A percentile compares a stretch with the other conserved stretches of the same genome.
Conservation (phyloP, 306 rosid species). For the Benincasa hispida region DNA sequence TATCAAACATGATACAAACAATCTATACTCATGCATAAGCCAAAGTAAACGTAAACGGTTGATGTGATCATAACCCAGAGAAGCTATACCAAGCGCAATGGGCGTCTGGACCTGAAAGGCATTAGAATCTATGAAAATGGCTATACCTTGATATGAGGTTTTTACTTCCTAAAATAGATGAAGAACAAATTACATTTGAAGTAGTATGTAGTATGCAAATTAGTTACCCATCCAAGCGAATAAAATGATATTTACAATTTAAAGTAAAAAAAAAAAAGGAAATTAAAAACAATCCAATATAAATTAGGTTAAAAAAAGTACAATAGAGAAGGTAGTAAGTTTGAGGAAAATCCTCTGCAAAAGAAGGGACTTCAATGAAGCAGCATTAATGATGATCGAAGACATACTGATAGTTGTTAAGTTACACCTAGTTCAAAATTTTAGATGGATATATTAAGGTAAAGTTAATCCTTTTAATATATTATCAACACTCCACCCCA, state of each 20-base stretch:
- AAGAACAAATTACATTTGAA: background rate
- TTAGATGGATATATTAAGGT: background rate
- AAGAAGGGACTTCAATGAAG: background rate
- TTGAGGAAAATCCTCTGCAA: slow-evolving; percentile 3
- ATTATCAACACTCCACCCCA: background rate
- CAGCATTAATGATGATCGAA: background rate
- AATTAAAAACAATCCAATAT: background rate
- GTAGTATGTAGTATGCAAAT: background rate
- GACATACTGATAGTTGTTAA: background rate
- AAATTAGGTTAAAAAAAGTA: background rate
- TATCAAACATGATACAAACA: background rate
- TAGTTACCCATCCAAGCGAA: slow-evolving; percentile 78
- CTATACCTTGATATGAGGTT: background rate
- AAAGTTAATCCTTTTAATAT: background rate
- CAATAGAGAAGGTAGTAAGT: background rate
- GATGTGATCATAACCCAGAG: slow-evolving; percentile 92
- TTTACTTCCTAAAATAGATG: background rate
- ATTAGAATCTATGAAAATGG: background rate
- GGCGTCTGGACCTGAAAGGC: slow-evolving; percentile 54
- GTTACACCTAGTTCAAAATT: background rate
- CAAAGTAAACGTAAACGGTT: background rate
- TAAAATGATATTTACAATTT: background rate
- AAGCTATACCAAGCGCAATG: slow-evolving; percentile 69
- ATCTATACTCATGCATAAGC: background rate
- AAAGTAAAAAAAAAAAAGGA: background rate